phyloP scores from a whole-genome alignment of 257 asterid genomes.

The Paulownia fortunei region DNA sequence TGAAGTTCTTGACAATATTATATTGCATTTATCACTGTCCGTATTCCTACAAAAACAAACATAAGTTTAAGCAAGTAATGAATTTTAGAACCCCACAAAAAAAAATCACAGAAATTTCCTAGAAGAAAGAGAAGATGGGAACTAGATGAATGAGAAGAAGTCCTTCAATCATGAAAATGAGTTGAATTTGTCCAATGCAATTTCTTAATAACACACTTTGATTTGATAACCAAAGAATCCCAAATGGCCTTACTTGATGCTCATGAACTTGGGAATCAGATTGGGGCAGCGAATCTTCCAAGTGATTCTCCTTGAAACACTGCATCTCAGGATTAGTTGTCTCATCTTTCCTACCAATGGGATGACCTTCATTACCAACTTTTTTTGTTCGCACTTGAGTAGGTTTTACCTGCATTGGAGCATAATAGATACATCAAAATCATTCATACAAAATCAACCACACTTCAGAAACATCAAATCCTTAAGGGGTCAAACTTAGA shows the following conservation, averaged over 20 bases:
- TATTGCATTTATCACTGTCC: background rate
- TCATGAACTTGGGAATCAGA: conserved; percentile 47
- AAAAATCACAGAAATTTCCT: no score
- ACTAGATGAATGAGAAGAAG: no score
- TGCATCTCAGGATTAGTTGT: conserved; percentile 49
- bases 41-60: background rate
- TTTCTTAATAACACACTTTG: no score
- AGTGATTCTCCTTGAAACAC: conserved; percentile 40
- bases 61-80: background rate
- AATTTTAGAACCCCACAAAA: background rate
- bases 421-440: background rate
- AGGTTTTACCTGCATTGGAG: conserved; percentile 52
- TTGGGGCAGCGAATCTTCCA: conserved; percentile 46
- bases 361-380: conserved; percentile 62
- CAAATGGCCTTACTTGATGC: conserved; percentile 49
- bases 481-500: background rate
- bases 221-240: background rate
- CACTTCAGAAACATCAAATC: conserved; percentile 1
- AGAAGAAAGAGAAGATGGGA: no score
- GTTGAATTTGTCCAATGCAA: no score
- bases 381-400: conserved; percentile 59
- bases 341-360: conserved; percentile 55
- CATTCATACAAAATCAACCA: no score
- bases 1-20: background rate
- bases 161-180: no score